phyloP scores from a whole-genome alignment of 306 rosid genomes.

The Vicia villosa region DNA sequence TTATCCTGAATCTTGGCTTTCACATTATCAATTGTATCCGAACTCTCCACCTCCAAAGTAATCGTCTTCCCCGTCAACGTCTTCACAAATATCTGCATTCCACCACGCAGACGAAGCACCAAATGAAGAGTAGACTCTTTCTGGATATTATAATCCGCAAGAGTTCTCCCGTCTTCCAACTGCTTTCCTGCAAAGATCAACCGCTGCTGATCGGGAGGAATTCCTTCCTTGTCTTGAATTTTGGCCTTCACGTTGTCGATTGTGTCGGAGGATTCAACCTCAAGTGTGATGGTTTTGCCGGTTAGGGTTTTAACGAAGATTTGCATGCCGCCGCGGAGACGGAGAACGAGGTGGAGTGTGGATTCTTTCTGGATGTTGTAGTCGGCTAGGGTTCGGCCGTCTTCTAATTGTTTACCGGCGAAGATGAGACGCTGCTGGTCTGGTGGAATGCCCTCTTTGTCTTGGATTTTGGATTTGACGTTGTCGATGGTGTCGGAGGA shows the following conservation, averaged over 20 bases:
- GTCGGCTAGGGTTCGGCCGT: conserved; percentile 6
- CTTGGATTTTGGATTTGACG: conserved; percentile 15
- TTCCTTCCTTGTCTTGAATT: conserved; percentile 1
- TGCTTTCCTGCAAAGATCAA: conserved; percentile 1
- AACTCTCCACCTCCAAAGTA: neutral
- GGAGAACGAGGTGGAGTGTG: conserved; percentile 1
- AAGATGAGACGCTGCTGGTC: conserved; percentile 15
- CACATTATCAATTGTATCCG: conserved; percentile 8
- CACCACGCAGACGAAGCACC: conserved; percentile 1
- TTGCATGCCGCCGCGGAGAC: conserved; percentile 24
- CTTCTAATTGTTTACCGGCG: conserved; percentile 12
- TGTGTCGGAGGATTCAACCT: neutral
- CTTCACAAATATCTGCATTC: neutral
- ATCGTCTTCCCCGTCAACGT: neutral
- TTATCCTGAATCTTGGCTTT: conserved; percentile 12
- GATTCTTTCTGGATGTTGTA: conserved; percentile 26
- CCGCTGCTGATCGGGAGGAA: conserved; percentile 1
- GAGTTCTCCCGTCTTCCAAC: conserved; percentile 31
- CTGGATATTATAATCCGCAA: conserved; percentile 58
- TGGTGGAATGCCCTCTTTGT: conserved; percentile 20
- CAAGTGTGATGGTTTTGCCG: neutral
- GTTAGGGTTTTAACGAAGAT: conserved; percentile 6
- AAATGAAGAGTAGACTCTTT: conserved; percentile 45
- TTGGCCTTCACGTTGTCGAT: neutral
- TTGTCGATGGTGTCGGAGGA: conserved; percentile 13